Evolutionary conservation across 371 early-diverging fungal genomes (phyloP).

Genomic region (Apophysomyces ossiformis): DNA sequence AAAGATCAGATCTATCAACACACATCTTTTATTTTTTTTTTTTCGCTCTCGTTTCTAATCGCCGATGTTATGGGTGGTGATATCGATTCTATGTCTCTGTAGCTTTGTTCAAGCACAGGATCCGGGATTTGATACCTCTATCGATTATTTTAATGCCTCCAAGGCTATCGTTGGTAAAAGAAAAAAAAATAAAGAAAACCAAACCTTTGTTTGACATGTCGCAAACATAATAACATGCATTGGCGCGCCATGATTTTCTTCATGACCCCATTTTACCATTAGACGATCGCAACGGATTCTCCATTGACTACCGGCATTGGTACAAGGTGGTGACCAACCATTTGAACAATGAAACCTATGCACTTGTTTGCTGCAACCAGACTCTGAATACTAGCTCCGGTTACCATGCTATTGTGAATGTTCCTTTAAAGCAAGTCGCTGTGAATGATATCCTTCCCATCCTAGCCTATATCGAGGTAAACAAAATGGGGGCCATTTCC

Average conservation of each 20-base stretch:
- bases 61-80: neutral
- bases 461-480: conserved; percentile 30
- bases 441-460: conserved; percentile 15
- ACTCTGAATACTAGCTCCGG: conserved; percentile 18
- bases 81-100: neutral
- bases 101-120: conserved; percentile 13
- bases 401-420: conserved; percentile 27
- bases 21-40: conserved; percentile 8
- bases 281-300: conserved; percentile 23
- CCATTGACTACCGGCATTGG: conserved; percentile 30
- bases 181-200: neutral
- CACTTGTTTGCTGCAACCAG: conserved; percentile 34
- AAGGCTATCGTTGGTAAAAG: conserved; percentile 17
- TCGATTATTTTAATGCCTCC: conserved; percentile 18
- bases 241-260: neutral
- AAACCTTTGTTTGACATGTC: too few relatives aligned
- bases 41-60: conserved; percentile 2
- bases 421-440: conserved; percentile 23
- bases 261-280: neutral
- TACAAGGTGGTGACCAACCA: conserved; percentile 32
- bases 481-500: neutral
- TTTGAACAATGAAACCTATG: conserved; percentile 26
- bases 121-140: conserved; percentile 20
- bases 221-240: neutral
- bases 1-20: neutral